These are phyloP conservation scores for Penicillium brasilianum DNA, from an alignment of 2,329 filamentous ascomycete species.

Conservation along the genomic window DNA sequence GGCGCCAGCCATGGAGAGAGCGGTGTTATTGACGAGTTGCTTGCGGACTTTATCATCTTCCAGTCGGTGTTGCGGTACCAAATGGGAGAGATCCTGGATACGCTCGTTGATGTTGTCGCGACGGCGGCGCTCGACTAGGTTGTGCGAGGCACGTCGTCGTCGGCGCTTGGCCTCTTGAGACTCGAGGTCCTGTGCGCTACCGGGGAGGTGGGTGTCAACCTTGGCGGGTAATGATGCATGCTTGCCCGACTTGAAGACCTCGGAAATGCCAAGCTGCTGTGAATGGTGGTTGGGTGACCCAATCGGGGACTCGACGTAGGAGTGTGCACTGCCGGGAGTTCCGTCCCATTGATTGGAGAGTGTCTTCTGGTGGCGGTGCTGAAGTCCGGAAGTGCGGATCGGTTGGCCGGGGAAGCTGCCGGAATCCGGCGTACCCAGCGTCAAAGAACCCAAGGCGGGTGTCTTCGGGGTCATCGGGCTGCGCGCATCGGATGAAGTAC, in stretches of 20 bases:
- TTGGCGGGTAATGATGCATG: constrained; percentile 90
- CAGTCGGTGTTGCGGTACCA: constrained; percentile 88
- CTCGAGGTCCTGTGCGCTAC: constrained; percentile 61
- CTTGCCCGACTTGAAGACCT: constrained; percentile 81
- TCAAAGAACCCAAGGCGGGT: constrained; percentile 73
- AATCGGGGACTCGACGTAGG: constrained; percentile 86
- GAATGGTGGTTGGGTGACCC: constrained; percentile 69
- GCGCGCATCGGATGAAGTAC: constrained; percentile 74
- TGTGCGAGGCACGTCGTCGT: constrained; percentile 90
- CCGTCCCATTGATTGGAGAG: constrained; percentile 89
- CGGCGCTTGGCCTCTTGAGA: constrained; percentile 94
- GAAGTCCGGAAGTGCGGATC: constrained; percentile 69
- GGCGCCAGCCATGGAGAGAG: constrained; percentile 78
- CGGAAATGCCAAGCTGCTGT: constrained; percentile 76
- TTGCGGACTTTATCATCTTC: constrained; percentile 98
- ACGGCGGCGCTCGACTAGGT: constrained; percentile 90
- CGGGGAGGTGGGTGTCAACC: constrained; percentile 61
- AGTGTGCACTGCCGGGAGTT: constrained; percentile 80
- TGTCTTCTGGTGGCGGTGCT: constrained; percentile 75
- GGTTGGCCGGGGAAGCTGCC: constrained; percentile 76
- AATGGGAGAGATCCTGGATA: constrained; percentile 92
- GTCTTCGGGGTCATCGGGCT: constrained; percentile 88
- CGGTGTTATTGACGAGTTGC: constrained; percentile 88
- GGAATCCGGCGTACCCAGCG: constrained; percentile 73
- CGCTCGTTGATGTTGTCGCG: constrained; percentile 98